A percentile compares a stretch with the other conserved stretches of the same genome.
Evolutionary conservation across 225 moss, liverwort and hornwort genomes (phyloP).

Genomic region (Ulota crispa): DNA sequence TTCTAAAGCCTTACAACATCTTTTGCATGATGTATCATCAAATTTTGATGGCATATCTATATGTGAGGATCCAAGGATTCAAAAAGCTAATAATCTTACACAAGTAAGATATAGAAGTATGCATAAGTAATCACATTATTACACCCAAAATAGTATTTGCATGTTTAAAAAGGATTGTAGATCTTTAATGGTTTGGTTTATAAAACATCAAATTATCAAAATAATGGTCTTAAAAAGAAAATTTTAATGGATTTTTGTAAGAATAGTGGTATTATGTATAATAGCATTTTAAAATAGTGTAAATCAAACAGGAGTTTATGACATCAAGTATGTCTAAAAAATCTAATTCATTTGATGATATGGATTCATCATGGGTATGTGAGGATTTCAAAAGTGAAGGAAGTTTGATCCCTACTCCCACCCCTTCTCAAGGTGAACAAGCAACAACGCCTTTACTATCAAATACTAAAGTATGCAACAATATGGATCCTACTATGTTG

Average conservation of each 20-base stretch:
- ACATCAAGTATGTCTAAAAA: neutral
- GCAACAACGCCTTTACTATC: neutral
- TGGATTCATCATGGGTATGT: neutral
- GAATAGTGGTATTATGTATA: neutral
- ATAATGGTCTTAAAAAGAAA: neutral
- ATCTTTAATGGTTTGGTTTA: neutral
- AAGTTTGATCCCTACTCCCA: neutral
- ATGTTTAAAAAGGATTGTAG: neutral
- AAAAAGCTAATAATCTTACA: slow-evolving; percentile 10
- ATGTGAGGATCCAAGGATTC: slow-evolving; percentile 15
- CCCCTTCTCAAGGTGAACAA: neutral
- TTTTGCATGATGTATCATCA: neutral
- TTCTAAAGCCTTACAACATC: slow-evolving; percentile 12
- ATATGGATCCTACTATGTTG: neutral
- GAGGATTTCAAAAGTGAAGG: neutral
- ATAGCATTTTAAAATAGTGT: neutral
- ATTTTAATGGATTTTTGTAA: neutral
- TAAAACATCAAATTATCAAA: neutral
- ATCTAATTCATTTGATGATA: neutral
- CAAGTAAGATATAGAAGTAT: slow-evolving; percentile 19
- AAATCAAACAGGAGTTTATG: neutral
- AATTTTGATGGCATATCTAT: neutral
- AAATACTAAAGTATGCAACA: neutral
- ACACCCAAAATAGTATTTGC: neutral
- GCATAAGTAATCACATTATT: neutral